Evolutionary conservation across 495 filamentous ascomycete species (phyloP).

Genomic region (Staphylotrichum tortipilum): DNA sequence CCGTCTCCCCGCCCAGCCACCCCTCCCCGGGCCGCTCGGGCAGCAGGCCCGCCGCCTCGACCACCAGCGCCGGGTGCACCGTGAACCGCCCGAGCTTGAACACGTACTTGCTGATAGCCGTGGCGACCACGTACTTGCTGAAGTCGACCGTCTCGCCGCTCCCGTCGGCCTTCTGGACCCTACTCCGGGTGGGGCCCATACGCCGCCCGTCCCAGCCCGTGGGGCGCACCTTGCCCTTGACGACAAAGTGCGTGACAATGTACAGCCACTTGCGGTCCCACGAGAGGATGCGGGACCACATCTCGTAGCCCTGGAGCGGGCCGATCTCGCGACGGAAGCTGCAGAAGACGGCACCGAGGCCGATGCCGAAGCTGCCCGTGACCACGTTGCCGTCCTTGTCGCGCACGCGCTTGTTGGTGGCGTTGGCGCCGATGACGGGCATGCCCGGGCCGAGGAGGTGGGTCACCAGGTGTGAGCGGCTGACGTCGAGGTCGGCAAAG

Average conservation of each 20-base stretch:
- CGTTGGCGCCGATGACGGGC: slow-evolving; percentile 31
- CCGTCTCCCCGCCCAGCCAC: slow-evolving; percentile 35
- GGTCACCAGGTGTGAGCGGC: slow-evolving; percentile 52
- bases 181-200: slow-evolving; percentile 14
- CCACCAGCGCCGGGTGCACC: slow-evolving; percentile 68
- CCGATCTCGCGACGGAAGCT: slow-evolving; percentile 62
- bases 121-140: slow-evolving; percentile 55
- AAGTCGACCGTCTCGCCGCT: slow-evolving; percentile 41
- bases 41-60: slow-evolving; percentile 60
- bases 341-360: slow-evolving; percentile 59
- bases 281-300: slow-evolving; percentile 57
- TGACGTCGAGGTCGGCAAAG: slow-evolving; percentile 71
- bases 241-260: slow-evolving; percentile 46
- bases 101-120: slow-evolving; percentile 76
- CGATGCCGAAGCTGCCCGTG: slow-evolving; percentile 44
- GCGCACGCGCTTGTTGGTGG: slow-evolving; percentile 31
- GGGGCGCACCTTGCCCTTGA: slow-evolving; percentile 47
- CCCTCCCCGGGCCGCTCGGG: slow-evolving; percentile 46
- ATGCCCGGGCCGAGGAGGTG: slow-evolving; percentile 46
- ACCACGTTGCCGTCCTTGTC: slow-evolving; percentile 27
- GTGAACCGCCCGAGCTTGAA: slow-evolving; percentile 83
- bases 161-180: slow-evolving; percentile 8
- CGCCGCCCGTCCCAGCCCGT: slow-evolving; percentile 25
- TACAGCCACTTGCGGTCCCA: slow-evolving; percentile 60
- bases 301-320: slow-evolving; percentile 61